Evolutionary conservation across 2,329 filamentous ascomycete species (phyloP).

Genomic region (Fusarium solani-melongenae): DNA sequence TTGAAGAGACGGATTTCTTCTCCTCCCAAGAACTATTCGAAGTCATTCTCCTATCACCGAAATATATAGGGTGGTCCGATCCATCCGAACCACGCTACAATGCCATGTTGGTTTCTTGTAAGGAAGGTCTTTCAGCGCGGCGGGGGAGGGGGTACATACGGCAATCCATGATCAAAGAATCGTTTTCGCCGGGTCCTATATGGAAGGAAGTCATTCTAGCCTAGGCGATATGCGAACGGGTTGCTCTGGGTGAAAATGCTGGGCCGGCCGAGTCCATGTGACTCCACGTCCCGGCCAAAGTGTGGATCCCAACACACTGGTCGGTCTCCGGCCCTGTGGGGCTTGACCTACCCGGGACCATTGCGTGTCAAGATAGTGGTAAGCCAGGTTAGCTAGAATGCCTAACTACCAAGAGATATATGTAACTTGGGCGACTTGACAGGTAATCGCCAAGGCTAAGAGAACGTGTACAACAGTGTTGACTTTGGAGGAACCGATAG

Average conservation of each 20-base stretch:
- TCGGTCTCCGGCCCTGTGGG: neutral
- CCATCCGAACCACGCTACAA: neutral
- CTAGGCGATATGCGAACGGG: neutral
- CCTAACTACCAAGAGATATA: no score
- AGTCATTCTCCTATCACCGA: neutral
- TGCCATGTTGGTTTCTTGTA: neutral
- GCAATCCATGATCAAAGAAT: neutral
- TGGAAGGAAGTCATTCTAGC: neutral
- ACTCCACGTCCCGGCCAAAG: neutral
- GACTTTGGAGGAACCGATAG: neutral
- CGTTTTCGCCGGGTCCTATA: neutral
- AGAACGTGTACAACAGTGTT: no score
- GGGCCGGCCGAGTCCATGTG: neutral
- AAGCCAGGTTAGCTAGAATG: neutral
- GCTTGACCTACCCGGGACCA: neutral
- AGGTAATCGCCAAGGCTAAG: no score
- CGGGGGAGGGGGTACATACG: neutral
- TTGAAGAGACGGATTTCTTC: neutral
- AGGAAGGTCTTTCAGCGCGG: neutral
- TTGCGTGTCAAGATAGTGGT: neutral
- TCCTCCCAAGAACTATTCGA: neutral
- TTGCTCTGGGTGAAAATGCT: neutral
- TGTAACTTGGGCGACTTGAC: no score
- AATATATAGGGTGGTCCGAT: neutral
- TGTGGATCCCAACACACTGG: no score